Conservation (phyloP, 495 filamentous ascomycete genomes). For the Talaromyces proteolyticus region DNA sequence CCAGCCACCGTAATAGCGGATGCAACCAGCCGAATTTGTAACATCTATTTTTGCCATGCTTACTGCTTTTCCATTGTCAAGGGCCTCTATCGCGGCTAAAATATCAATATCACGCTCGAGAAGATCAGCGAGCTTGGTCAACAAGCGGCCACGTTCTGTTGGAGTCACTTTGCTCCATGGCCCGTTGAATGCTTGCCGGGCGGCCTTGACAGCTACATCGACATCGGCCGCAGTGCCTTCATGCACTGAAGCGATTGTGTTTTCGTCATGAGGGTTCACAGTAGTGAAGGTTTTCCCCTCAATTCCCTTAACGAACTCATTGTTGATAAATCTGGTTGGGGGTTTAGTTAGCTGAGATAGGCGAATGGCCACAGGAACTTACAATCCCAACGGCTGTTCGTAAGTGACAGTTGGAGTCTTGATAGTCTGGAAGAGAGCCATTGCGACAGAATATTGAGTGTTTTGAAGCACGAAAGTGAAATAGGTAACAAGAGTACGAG, state of each 20-base stretch:
- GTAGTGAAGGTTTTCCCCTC: slow-evolving; percentile 66
- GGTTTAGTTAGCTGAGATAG: too few species aligned
- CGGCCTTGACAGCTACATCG: slow-evolving; percentile 76
- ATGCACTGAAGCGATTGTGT: slow-evolving; percentile 73
- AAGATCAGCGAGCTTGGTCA: slow-evolving; percentile 68
- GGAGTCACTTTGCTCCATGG: slow-evolving; percentile 69
- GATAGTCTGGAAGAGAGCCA: too few species aligned
- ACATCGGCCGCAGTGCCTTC: slow-evolving; percentile 76
- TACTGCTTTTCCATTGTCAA: slow-evolving; percentile 91
- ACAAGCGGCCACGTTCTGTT: slow-evolving; percentile 64
- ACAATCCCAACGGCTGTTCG: too few species aligned
- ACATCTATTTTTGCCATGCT: slow-evolving; percentile 77
- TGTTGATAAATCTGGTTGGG: slow-evolving; percentile 87
- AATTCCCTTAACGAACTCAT: slow-evolving; percentile 75
- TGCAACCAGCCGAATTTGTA: slow-evolving; percentile 50
- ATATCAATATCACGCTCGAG: slow-evolving; percentile 60
- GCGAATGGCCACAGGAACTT: too few species aligned
- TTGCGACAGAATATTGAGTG: too few species aligned
- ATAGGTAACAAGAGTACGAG: too few species aligned
- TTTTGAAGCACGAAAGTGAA: too few species aligned
- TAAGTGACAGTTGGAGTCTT: too few species aligned
- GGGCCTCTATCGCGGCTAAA: slow-evolving; percentile 82
- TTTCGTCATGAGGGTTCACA: slow-evolving; percentile 69
- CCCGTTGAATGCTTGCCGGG: slow-evolving; percentile 69
- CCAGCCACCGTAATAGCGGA: slow-evolving; percentile 71